Conservation (phyloP, 2,329 filamentous ascomycete genomes). For the Teratosphaeria gauchensis region DNA sequence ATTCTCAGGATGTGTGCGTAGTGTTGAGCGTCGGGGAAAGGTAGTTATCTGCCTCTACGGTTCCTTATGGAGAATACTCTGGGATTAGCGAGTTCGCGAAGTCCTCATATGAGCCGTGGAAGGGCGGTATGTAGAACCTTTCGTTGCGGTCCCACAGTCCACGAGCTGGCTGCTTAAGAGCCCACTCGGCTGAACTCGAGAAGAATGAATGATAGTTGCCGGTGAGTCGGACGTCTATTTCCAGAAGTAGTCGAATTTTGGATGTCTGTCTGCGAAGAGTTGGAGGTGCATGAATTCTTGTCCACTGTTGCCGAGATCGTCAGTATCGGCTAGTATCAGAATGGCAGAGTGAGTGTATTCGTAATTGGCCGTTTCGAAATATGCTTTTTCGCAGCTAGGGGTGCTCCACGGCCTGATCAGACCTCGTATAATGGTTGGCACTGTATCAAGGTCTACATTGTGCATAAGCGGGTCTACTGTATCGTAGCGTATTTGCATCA, state of each 20-base stretch:
- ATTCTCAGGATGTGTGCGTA: neutral
- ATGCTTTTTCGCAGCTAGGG: neutral
- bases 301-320: neutral
- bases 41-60: neutral
- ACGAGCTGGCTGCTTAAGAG: conserved; percentile 43
- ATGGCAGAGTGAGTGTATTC: neutral
- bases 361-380: neutral
- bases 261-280: conserved; percentile 62
- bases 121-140: neutral
- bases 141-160: conserved; percentile 43
- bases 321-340: neutral
- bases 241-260: conserved; percentile 66
- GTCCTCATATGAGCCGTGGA: neutral
- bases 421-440: neutral
- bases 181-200: conserved; percentile 48
- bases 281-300: conserved; percentile 36
- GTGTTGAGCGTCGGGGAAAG: neutral
- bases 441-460: neutral
- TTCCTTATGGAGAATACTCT: neutral
- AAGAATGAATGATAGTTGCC: conserved; percentile 72
- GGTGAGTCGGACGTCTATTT: conserved; percentile 70
- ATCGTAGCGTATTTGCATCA: neutral
- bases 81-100: neutral
- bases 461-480: neutral
- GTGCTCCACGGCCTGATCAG: neutral